Conservation (phyloP, 441 rosid genomes). For the Erodium texanum region DNA sequence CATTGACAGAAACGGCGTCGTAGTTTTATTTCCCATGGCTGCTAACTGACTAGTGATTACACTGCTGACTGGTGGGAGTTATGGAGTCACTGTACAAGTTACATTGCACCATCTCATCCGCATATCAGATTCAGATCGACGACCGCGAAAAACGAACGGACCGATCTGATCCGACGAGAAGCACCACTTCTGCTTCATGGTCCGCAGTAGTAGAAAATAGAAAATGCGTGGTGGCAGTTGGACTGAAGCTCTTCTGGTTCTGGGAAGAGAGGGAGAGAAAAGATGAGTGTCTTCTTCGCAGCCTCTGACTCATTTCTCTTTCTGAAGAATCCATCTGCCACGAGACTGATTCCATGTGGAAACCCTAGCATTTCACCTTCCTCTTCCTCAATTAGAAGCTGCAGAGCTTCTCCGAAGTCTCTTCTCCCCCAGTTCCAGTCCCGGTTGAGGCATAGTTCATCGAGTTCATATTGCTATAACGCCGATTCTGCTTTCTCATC, state of each 20-base stretch:
- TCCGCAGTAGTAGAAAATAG: background rate
- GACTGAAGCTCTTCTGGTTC: background rate
- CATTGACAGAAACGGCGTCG: background rate
- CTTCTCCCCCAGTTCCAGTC: slow-evolving; percentile 4
- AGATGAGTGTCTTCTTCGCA: slow-evolving; percentile 1
- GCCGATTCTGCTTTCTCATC: slow-evolving; percentile 16
- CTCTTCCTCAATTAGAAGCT: background rate
- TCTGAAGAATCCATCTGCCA: background rate
- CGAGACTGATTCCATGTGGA: background rate
- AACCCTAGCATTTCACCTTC: background rate
- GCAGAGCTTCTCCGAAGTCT: background rate
- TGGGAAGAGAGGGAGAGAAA: background rate
- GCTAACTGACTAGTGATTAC: background rate
- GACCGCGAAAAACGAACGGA: background rate
- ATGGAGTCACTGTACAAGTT: background rate
- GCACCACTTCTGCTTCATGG: background rate
- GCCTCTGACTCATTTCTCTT: background rate
- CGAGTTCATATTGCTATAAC: slow-evolving; percentile 18
- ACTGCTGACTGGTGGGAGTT: background rate
- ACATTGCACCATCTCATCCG: background rate
- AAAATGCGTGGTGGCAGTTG: background rate
- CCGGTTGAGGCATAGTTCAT: slow-evolving; percentile 11
- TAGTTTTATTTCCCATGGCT: background rate
- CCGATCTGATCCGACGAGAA: background rate
- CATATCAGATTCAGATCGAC: background rate